Evolutionary conservation across 192 early-diverging fungal species (phyloP).

Genomic region (Rhizophagus prolifer): DNA sequence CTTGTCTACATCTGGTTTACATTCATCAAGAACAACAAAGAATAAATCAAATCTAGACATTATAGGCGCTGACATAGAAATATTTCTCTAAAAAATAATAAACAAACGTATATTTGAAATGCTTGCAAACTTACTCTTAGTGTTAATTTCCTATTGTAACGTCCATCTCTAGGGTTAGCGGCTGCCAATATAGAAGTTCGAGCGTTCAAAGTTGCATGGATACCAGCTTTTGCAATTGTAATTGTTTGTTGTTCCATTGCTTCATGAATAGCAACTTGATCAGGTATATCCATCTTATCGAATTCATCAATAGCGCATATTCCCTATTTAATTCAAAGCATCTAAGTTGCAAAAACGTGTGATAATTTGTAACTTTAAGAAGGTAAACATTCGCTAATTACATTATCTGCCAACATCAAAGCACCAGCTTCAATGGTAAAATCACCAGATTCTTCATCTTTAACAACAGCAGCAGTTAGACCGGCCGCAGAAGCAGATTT

Average conservation of each 20-base stretch:
- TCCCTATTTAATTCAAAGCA: constrained; percentile 53
- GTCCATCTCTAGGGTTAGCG: constrained; percentile 92
- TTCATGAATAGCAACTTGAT: constrained; percentile 99
- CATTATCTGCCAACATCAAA: constrained; percentile 96
- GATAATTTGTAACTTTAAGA: background rate
- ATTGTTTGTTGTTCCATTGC: constrained; percentile 99
- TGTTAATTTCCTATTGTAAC: constrained; percentile 94
- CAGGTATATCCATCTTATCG: constrained; percentile 96
- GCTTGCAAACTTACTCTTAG: constrained; percentile 59
- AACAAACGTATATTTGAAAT: background rate
- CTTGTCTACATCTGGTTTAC: constrained; percentile 82
- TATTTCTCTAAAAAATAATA: constrained; percentile 74
- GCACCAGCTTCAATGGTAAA: constrained; percentile 98
- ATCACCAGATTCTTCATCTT: constrained; percentile 97
- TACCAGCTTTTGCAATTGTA: constrained; percentile 93
- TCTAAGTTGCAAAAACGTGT: background rate
- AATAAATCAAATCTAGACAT: constrained; percentile 99
- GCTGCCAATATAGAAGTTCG: constrained; percentile 94
- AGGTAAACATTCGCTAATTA: constrained; percentile 32
- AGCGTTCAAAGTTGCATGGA: constrained; percentile 93
- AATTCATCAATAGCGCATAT: constrained; percentile 99
- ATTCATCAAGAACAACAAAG: constrained; percentile 95
- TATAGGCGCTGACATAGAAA: constrained; percentile 93
- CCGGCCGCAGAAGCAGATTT: constrained; percentile 95
- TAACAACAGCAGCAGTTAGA: constrained; percentile 91